A percentile compares a stretch with the other conserved stretches of the same genome.
Conservation (phyloP, 345 rosid genomes). For the Melastoma malabathricum region DNA sequence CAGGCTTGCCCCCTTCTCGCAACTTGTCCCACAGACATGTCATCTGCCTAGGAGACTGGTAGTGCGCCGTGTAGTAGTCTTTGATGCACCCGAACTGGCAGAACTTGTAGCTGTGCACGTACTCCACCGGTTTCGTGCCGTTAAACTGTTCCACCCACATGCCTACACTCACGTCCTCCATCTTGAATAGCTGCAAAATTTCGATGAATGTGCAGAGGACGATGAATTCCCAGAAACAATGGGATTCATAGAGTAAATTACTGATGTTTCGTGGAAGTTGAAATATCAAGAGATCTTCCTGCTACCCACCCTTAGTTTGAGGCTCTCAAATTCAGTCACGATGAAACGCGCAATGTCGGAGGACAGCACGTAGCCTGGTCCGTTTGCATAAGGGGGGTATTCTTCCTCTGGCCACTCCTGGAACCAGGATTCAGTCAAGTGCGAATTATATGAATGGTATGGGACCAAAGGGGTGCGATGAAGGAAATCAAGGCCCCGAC, state of each 20-base stretch:
- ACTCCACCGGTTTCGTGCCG: constrained; percentile 57
- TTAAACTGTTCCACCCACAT: constrained; percentile 98
- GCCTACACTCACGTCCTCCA: constrained; percentile 99
- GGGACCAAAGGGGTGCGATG: not conserved
- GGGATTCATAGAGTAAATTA: too few relatives aligned
- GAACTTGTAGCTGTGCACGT: constrained; percentile 67
- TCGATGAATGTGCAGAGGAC: too few relatives aligned
- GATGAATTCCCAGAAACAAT: too few relatives aligned
- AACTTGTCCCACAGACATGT: constrained; percentile 78
- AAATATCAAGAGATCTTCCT: not conserved
- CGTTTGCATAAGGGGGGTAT: constrained; percentile 92
- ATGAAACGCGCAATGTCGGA: constrained; percentile 66
- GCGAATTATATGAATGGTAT: not conserved
- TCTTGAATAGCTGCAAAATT: constrained; percentile 67
- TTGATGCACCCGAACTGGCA: constrained; percentile 90
- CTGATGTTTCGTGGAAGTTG: too few relatives aligned
- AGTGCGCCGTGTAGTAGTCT: constrained; percentile 81
- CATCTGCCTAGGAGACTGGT: constrained; percentile 96
- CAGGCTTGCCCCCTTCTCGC: constrained; percentile 33
- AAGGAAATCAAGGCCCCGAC: too few relatives aligned
- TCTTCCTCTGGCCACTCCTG: constrained; percentile 99
- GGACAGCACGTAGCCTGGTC: constrained; percentile 81
- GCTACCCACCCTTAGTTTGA: constrained; percentile 50
- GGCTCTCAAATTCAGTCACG: constrained; percentile 68
- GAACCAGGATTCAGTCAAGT: constrained; percentile 4